Percentiles rank a stretch among this genome's conserved stretches.
phyloP scores from a whole-genome alignment of 2,329 filamentous ascomycete genomes.

The Calonectria leucothoes region DNA sequence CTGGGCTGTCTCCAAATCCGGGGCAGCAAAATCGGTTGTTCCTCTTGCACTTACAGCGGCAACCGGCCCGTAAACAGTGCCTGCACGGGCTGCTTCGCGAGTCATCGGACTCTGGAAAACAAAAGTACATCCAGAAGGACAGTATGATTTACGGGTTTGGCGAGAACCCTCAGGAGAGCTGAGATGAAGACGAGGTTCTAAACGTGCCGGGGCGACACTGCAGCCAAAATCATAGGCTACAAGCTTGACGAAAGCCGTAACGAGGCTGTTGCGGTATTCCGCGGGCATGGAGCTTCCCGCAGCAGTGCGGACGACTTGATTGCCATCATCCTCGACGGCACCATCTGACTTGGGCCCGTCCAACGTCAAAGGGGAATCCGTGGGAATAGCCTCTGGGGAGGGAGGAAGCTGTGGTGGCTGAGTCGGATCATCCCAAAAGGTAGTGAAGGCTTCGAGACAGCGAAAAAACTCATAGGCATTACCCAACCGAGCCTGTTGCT shows the following conservation, averaged over 20 bases:
- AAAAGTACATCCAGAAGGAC: conserved; percentile 69
- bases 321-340: conserved; percentile 24
- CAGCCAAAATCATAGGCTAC: conserved; percentile 75
- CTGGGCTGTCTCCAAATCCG: conserved; percentile 64
- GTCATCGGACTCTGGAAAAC: conserved; percentile 69
- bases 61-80: conserved; percentile 71
- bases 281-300: conserved; percentile 67
- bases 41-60: conserved; percentile 70
- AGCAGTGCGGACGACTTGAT: conserved; percentile 53
- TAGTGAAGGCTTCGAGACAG: conserved; percentile 68
- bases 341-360: conserved; percentile 25
- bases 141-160: conserved; percentile 62
- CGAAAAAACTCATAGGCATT: conserved; percentile 76
- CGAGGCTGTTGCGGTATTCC: conserved; percentile 67
- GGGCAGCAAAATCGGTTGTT: conserved; percentile 60
- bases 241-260: conserved; percentile 71
- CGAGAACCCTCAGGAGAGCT: conserved; percentile 49
- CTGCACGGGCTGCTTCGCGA: conserved; percentile 69
- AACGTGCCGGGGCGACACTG: conserved; percentile 66
- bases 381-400: conserved; percentile 44
- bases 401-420: conserved; percentile 45
- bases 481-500: conserved; percentile 65
- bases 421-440: conserved; percentile 73
- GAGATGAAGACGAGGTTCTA: conserved; percentile 70
- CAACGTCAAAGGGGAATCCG: conserved; percentile 16